Percentiles rank a stretch among this genome's conserved stretches.
Conservation (phyloP, 2,329 filamentous ascomycete species). For the Cercospora sojina region DNA sequence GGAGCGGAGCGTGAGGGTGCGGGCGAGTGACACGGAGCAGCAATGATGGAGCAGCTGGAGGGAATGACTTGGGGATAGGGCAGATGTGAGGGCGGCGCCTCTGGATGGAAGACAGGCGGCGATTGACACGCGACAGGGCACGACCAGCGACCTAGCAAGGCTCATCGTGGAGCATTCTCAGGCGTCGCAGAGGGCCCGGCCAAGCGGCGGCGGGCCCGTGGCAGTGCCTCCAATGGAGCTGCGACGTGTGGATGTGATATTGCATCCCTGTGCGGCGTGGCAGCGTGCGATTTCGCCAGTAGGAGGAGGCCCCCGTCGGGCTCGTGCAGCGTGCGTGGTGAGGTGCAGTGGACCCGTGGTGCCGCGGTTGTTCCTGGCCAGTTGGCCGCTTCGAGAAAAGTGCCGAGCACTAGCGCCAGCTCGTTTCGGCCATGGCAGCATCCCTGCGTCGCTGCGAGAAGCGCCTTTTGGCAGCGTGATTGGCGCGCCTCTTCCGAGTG, state of each 20-base stretch:
- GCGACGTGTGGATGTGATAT: neutral
- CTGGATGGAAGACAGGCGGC: slow-evolving; percentile 12
- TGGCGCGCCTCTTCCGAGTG: slow-evolving; percentile 14
- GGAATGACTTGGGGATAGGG: slow-evolving; percentile 1
- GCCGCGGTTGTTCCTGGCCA: slow-evolving; percentile 11
- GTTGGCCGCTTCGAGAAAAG: slow-evolving; percentile 8
- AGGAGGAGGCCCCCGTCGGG: slow-evolving; percentile 12
- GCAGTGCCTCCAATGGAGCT: slow-evolving; percentile 1
- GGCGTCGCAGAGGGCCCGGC: slow-evolving; percentile 14
- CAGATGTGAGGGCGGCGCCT: neutral
- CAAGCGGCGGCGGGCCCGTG: slow-evolving; percentile 10
- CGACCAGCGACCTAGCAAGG: slow-evolving; percentile 18
- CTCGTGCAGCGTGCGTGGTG: slow-evolving; percentile 7
- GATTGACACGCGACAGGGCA: slow-evolving; percentile 20
- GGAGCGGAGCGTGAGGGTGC: neutral
- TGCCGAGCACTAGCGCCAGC: slow-evolving; percentile 8
- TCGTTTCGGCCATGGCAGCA: neutral
- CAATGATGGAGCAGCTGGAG: neutral
- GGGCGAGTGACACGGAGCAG: neutral
- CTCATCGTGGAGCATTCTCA: slow-evolving; percentile 9
- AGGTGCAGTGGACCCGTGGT: slow-evolving; percentile 6
- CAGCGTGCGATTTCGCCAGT: neutral
- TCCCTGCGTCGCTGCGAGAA: slow-evolving; percentile 7
- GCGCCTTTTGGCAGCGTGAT: neutral
- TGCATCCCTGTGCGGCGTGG: neutral